Base-by-base conservation (phyloP, 1,139 yeast genomes). In the Suhomyces ambrosiae region DNA sequence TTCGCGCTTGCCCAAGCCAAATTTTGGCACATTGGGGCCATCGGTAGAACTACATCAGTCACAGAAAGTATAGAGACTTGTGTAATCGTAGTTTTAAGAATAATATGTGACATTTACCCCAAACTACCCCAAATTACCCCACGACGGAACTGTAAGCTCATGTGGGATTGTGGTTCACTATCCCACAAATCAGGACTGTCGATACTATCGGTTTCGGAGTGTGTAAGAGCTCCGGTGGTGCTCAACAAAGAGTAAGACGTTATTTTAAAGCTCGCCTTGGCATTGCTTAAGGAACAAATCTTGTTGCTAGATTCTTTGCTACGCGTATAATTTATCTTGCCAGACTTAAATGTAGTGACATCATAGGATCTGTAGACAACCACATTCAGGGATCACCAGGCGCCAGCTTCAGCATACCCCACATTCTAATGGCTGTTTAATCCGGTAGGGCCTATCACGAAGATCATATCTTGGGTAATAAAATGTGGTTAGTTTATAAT, bases 1-100 rank as follows among this genome's bases (percentile, higher is more conserved):
- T 8, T 12, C 19, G 18, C 29, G 19, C 17, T 17, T 12, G 12
- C 6, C 5, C 6, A 9, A 14, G 12, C 10, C 5, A 14, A 15
- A 26, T 10, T 26, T 15, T 24, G 27, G 27, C 27, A 13, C 6
- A 12, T 24, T 24, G 5, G 8, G n/a, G 21, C 7, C 29, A 26
- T 18, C 34, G 34, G 34, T 16, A 18, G 33, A 30, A 30, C 33
- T 15, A n/a, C 27, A 24, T 15, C 24, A 10, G 22, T 7, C 22
- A 9, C 8, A 19, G 22, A 9, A 9, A 7, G 22, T 19, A n/a
- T n/a, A n/a, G n/a, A n/a, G n/a, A n/a, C n/a, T n/a, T n/a, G n/a
- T n/a, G n/a, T n/a, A n/a, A n/a, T n/a, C n/a, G n/a, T n/a, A n/a
- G n/a, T n/a, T 18, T 18, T 18, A 5, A 18, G 21, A 8, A 5